These are phyloP conservation scores for Amanita phalloides DNA, from an alignment of 768 basidiomycete genomes.

Conservation along the genomic window DNA sequence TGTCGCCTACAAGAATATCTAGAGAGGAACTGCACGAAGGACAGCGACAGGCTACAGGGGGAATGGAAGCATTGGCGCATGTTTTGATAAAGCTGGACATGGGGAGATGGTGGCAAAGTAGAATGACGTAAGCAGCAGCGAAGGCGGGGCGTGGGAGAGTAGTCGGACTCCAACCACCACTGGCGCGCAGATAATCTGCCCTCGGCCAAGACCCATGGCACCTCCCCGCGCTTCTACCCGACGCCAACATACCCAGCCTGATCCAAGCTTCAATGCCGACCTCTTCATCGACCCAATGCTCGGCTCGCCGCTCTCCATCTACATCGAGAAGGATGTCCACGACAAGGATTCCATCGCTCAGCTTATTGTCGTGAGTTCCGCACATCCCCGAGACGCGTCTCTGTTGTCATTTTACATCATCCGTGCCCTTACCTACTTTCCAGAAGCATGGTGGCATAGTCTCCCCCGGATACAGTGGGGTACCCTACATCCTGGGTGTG, in stretches of 20 bases:
- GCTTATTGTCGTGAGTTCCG: slow-evolving; percentile 50
- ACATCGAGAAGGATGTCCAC: slow-evolving; percentile 72
- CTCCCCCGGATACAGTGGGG: slow-evolving; percentile 67
- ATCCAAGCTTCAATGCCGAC: slow-evolving; percentile 28
- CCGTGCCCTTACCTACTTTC: not conserved
- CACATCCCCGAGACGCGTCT: slow-evolving; percentile 7
- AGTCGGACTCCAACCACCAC: slow-evolving; percentile 39
- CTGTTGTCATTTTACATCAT: slow-evolving; percentile 2
- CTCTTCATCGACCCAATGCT: slow-evolving; percentile 80
- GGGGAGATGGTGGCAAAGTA: slow-evolving; percentile 43
- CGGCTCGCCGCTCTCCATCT: slow-evolving; percentile 64
- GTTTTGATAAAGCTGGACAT: slow-evolving; percentile 43
- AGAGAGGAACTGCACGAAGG: not conserved
- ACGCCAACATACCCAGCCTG: slow-evolving; percentile 24
- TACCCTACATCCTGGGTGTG: slow-evolving; percentile 71
- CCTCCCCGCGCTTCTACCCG: slow-evolving; percentile 53
- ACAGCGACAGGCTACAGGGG: slow-evolving; percentile 29
- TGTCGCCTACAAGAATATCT: slow-evolving; percentile 13
- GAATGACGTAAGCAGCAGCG: not conserved
- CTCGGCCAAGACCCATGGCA: slow-evolving; percentile 67
- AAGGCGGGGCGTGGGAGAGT: slow-evolving; percentile 12
- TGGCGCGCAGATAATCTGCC: slow-evolving; percentile 23
- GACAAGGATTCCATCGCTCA: slow-evolving; percentile 56
- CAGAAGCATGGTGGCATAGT: slow-evolving; percentile 75
- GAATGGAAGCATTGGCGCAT: slow-evolving; percentile 42